A percentile compares a stretch with the other conserved stretches of the same genome.
Conservation (phyloP, 192 early-diverging fungal species). For the Entomortierella parvispora region DNA sequence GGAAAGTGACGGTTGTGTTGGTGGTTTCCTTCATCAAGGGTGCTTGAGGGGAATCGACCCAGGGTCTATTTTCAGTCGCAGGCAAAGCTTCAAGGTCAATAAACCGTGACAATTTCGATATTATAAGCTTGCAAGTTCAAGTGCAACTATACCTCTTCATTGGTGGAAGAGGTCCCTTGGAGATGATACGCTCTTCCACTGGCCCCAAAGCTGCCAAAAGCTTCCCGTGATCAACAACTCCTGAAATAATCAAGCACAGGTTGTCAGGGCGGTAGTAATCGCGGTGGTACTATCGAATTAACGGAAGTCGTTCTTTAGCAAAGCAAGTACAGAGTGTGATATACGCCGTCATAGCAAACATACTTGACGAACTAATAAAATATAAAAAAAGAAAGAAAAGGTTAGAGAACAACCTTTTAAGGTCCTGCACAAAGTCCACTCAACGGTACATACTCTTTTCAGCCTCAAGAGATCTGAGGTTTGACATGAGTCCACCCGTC, state of each 20-base stretch:
- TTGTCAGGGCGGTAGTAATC: conserved; percentile 72
- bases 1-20: conserved; percentile 62
- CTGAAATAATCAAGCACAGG: conserved; percentile 67
- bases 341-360: too few species aligned
- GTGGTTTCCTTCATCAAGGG: conserved; percentile 55
- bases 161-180: conserved; percentile 57
- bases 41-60: conserved; percentile 62
- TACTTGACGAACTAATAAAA: conserved; percentile 39
- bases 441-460: conserved; percentile 60
- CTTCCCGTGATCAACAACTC: conserved; percentile 54
- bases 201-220: conserved; percentile 57
- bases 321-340: neutral
- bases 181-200: conserved; percentile 62
- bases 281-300: conserved; percentile 62
- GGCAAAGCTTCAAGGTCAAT: too few species aligned
- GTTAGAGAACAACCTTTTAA: too few species aligned
- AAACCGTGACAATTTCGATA: too few species aligned
- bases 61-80: conserved; percentile 50
- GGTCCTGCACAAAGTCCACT: too few species aligned
- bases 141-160: conserved; percentile 52
- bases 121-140: neutral
- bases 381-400: neutral
- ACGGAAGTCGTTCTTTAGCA: too few species aligned
- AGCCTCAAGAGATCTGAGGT: conserved; percentile 62
- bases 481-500: conserved; percentile 70